Evolutionary conservation across 1,284 basidiomycete species (phyloP), one percentile per base, ranked within the genome.

Genomic region (Heterobasidion parviporum): DNA sequence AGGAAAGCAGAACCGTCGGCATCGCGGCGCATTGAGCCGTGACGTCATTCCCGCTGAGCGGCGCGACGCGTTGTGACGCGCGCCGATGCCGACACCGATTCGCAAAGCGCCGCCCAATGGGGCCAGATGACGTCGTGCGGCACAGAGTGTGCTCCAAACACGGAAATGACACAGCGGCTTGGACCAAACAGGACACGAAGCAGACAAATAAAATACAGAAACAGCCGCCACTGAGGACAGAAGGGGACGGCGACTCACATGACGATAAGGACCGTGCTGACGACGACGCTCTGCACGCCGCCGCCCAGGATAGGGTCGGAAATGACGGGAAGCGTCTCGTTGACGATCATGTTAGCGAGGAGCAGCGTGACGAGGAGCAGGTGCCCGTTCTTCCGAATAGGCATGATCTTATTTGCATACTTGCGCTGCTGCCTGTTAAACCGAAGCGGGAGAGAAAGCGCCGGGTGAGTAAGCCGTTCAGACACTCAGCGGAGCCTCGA

Each of bases 301-400:
- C 92, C 92, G 38, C 94, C 94, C 1, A 98, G 79, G 45, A 98
- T 77, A 26, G 86, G 86, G 66, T 94, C 92, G 33, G 91, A 81
- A 64, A 98, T 93, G 65, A 98, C 85, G 34, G 95, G 94, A 4
- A 98, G 80, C 3, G 92, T 85, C 72, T 95, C 93, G 70, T 94
- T 94, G 62, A 88, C 86, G 62, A 95, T 91, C 91, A 93, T 92
- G 70, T 93, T 92, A 48, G 87, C 84, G 35, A 94, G 73, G 8
- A 93, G 78, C 12, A 94, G 80, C 0, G 89, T 92, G 57, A 94
- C 90, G 54, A 94, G 79, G 6, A 93, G 77, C 35, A 93, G 72
- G 68, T 94, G 90, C 0, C 90, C 90, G 64, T 94, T 85, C 75
- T 87, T 81, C 61, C 93, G 87, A 53, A 96, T 85, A 14, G 92